Evolutionary conservation across 148 eudicot genomes (phyloP).

Genomic region (Camellia lanceoleosa): DNA sequence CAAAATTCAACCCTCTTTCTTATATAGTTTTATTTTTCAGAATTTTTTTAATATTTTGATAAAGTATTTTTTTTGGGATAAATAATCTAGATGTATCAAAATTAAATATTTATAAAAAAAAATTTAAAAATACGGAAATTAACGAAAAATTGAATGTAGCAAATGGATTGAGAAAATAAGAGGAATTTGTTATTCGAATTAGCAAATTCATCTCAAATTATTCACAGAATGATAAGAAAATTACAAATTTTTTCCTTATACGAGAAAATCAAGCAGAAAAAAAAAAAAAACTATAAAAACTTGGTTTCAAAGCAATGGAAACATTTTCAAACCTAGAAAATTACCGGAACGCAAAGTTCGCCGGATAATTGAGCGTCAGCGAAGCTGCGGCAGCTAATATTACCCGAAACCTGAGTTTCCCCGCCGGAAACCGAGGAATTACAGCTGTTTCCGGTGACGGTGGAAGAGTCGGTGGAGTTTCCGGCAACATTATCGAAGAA

Average conservation of each 20-base stretch:
- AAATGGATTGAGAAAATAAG: not conserved
- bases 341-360: conserved; percentile 93
- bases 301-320: not conserved
- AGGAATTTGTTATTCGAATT: not conserved
- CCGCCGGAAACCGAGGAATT: conserved; percentile 71
- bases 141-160: not conserved
- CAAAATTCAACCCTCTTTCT: no score
- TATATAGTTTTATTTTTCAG: no score
- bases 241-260: not conserved
- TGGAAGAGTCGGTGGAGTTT: conserved; percentile 58
- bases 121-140: no score
- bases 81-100: no score
- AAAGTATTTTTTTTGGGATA: no score
- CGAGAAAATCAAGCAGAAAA: not conserved
- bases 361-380: conserved; percentile 66
- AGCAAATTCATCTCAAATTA: not conserved
- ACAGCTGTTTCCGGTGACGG: conserved; percentile 61
- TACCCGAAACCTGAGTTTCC: conserved; percentile 32
- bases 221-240: not conserved
- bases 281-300: not conserved
- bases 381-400: conserved; percentile 38
- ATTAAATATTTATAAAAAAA: no score
- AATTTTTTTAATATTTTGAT: no score
- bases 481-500: conserved; percentile 45
- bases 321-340: not conserved